A percentile compares a stretch with the other conserved stretches of the same genome.
Evolutionary conservation across 2,329 filamentous ascomycete species (phyloP).

Genomic region (Calonectria leucothoes): DNA sequence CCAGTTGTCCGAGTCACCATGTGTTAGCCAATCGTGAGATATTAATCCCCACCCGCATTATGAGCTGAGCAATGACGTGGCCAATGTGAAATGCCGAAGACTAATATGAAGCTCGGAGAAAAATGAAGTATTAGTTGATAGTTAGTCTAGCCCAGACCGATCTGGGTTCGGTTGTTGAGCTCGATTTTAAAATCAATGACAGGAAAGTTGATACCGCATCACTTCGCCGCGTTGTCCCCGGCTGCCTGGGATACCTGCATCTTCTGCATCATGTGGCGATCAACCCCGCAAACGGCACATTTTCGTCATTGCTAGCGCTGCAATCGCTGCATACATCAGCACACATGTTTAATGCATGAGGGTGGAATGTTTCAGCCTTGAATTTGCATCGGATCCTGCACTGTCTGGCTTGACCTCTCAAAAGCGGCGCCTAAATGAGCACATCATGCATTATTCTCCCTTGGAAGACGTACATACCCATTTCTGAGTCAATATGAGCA

Average conservation of each 20-base stretch:
- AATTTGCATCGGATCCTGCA: too few species aligned
- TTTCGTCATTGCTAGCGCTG: background rate
- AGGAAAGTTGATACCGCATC: too few species aligned
- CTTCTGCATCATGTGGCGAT: background rate
- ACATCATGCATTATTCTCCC: too few species aligned
- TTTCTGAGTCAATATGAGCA: too few species aligned
- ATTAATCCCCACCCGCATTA: background rate
- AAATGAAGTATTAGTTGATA: background rate
- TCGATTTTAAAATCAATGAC: too few species aligned
- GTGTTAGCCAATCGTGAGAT: background rate
- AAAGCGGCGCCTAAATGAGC: too few species aligned
- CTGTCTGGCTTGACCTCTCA: too few species aligned
- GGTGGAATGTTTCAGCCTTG: too few species aligned
- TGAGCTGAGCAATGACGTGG: background rate
- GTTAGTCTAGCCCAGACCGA: too few species aligned
- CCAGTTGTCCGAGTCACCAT: background rate
- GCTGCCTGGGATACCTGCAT: background rate
- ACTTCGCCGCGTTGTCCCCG: background rate
- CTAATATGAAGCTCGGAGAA: background rate
- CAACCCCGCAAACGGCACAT: background rate
- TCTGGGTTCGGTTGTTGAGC: too few species aligned
- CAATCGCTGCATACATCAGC: background rate
- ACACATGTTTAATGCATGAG: background rate
- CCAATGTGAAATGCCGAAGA: background rate
- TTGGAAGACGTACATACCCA: too few species aligned